Base-by-base conservation (phyloP, 176 grass and related monocot genomes). In the Lolium multiflorum region DNA sequence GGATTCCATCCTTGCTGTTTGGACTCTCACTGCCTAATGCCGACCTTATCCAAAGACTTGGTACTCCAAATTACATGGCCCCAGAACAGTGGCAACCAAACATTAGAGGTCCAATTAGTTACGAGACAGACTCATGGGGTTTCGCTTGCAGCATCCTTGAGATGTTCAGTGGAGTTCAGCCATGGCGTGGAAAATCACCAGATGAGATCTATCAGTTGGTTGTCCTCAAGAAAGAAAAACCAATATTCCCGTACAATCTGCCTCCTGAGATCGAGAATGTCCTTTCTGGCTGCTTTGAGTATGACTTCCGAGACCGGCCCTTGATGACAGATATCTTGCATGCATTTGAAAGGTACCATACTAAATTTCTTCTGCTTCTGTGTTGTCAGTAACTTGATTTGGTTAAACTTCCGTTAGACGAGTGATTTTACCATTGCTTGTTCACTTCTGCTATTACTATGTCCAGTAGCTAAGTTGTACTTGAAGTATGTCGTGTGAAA, bases 111-210 rank as follows among this genome's bases (percentile, higher is more conserved):
- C 94, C 94, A 1, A 87, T 99, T 84, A 91, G 92, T 88, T 93
- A 86, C 50, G 93, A 98, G 71, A 92, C 92, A 31, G 97, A 99
- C 70, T 91, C 92, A 81, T 99, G 97, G 97, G 83, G 92, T 79
- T 94, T 99, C 83, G 97, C 90, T 6, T 99, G 97, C 84, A 94
- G 92, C 84, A 94, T 99, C 38, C 81, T 99, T 93, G 97, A 99
- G 83, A 96, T 99, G 94, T 87, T 99, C 78, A 96, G 67, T 85
- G 97, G 94, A 4, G 84, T 84, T 82, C 97, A 99, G 61, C 90
- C 92, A 81, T 99, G 94, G 94, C 87, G 85, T 81, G 92, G 90
- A 66, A 92, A 87, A 71, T 92, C 94, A 61, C 47, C 90, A 74
- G 90, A 99, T 74, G 97, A 99, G 87, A 91, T 99, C 73, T 99